These are phyloP conservation scores for Penicillium ochrochloron DNA, from an alignment of 495 filamentous ascomycete species.

Conservation along the genomic window DNA sequence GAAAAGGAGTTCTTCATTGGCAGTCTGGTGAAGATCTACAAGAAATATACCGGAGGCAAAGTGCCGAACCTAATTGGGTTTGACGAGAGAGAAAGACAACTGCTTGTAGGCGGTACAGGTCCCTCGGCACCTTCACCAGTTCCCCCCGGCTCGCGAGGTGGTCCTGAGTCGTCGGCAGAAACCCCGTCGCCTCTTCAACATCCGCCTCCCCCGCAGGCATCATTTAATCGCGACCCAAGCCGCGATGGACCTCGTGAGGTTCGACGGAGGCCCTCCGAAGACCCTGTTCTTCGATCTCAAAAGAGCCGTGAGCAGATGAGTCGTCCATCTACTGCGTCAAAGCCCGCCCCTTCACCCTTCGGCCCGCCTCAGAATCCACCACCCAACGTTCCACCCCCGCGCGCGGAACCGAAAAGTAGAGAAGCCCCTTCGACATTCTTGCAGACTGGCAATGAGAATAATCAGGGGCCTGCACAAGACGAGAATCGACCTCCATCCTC, in stretches of 20 bases:
- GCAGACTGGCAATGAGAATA: slow-evolving; percentile 22
- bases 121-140: slow-evolving; percentile 38
- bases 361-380: slow-evolving; percentile 33
- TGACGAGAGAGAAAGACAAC: slow-evolving; percentile 74
- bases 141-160: slow-evolving; percentile 40
- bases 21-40: slow-evolving; percentile 91
- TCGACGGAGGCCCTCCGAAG: slow-evolving; percentile 47
- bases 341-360: slow-evolving; percentile 31
- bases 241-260: slow-evolving; percentile 43
- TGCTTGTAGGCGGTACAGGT: slow-evolving; percentile 58
- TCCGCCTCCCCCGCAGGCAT: slow-evolving; percentile 9
- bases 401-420: slow-evolving; percentile 33
- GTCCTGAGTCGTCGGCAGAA: slow-evolving; percentile 39
- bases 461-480: slow-evolving; percentile 20
- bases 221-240: slow-evolving; percentile 40
- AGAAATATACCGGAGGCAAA: slow-evolving; percentile 90
- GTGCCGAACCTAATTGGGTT: slow-evolving; percentile 82
- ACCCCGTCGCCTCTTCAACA: slow-evolving; percentile 40
- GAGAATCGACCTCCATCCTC: slow-evolving; percentile 16
- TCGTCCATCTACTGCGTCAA: slow-evolving; percentile 46
- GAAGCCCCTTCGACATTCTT: slow-evolving; percentile 32
- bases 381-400: slow-evolving; percentile 27
- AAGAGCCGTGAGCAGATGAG: slow-evolving; percentile 52
- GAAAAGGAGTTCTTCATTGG: slow-evolving; percentile 99
- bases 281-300: slow-evolving; percentile 46